A percentile compares a stretch with the other conserved stretches of the same genome.
Conservation (phyloP, 345 rosid species). For the Heritiera fomes region DNA sequence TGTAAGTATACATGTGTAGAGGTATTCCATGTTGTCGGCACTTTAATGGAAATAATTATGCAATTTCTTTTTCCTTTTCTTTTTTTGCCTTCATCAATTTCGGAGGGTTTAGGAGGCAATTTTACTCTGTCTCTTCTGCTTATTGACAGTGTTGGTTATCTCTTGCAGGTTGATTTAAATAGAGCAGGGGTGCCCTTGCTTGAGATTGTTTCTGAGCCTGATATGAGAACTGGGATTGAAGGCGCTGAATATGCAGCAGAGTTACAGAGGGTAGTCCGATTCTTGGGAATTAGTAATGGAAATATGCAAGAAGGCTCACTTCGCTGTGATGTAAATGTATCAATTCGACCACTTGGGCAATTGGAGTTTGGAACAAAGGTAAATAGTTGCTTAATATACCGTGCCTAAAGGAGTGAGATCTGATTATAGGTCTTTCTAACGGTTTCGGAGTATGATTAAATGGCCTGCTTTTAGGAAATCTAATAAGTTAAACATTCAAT, state of each 20-base stretch:
- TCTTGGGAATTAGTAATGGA: slow-evolving; percentile 83
- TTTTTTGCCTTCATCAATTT: neutral
- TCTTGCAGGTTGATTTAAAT: slow-evolving; percentile 80
- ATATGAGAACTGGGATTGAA: slow-evolving; percentile 88
- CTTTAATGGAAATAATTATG: neutral
- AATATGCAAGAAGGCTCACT: slow-evolving; percentile 98
- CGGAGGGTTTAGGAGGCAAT: neutral
- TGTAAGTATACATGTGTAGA: neutral
- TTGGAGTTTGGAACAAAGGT: slow-evolving; percentile 91
- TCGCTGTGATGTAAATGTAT: slow-evolving; percentile 94
- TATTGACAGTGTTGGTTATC: slow-evolving; percentile 20
- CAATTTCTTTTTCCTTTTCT: neutral
- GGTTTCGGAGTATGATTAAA: neutral
- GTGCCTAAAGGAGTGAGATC: neutral
- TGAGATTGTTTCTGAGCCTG: slow-evolving; percentile 97
- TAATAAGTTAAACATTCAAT: neutral
- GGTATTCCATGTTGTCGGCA: neutral
- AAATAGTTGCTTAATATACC: slow-evolving; percentile 22
- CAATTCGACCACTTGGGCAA: slow-evolving; percentile 83
- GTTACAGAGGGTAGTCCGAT: slow-evolving; percentile 81
- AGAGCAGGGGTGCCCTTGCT: slow-evolving; percentile 98
- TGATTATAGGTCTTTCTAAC: neutral
- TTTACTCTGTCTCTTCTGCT: slow-evolving; percentile 7
- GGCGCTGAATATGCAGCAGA: slow-evolving; percentile 88
- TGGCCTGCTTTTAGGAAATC: neutral